A percentile compares a stretch with the other conserved stretches of the same genome.
Evolutionary conservation across 2,329 filamentous ascomycete species (phyloP).

Genomic region (Stemphylium lycopersici): DNA sequence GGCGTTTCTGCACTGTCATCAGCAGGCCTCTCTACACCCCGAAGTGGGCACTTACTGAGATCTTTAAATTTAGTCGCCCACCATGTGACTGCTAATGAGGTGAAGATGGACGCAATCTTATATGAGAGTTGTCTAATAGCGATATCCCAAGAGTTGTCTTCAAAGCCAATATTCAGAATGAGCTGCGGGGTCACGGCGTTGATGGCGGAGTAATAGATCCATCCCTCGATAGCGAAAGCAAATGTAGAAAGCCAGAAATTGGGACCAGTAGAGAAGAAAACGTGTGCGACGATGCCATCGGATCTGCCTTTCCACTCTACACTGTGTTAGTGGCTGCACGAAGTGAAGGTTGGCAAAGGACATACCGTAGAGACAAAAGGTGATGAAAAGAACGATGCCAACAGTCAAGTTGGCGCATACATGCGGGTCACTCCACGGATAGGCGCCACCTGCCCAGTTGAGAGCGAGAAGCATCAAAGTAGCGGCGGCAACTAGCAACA

Average conservation of each 20-base stretch:
- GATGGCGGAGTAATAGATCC: constrained; percentile 58
- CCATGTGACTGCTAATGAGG: constrained; percentile 32
- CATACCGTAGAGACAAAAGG: constrained; percentile 38
- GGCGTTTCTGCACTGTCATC: constrained; percentile 29
- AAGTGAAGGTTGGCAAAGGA: background rate
- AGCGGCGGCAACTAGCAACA: constrained; percentile 32
- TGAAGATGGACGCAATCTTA: constrained; percentile 32
- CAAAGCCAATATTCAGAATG: constrained; percentile 41
- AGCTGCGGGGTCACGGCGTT: constrained; percentile 42
- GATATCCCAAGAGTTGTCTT: constrained; percentile 39
- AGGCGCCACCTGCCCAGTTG: constrained; percentile 40
- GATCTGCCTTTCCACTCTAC: constrained; percentile 62
- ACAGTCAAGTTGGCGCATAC: constrained; percentile 32
- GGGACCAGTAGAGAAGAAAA: constrained; percentile 60
- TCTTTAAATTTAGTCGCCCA: constrained; percentile 40
- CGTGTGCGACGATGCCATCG: constrained; percentile 62
- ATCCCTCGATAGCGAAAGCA: constrained; percentile 64
- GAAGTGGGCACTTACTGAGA: constrained; percentile 22
- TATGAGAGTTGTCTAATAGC: constrained; percentile 38
- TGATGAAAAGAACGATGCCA: constrained; percentile 31
- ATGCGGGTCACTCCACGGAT: constrained; percentile 33
- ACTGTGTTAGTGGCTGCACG: background rate
- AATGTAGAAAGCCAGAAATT: constrained; percentile 63
- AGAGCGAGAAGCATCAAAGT: constrained; percentile 38
- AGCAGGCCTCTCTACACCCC: background rate